Percentiles rank a stretch among this genome's conserved stretches.
Evolutionary conservation across 179 eudicot species (phyloP).

Genomic region (Spergularia azorica): DNA sequence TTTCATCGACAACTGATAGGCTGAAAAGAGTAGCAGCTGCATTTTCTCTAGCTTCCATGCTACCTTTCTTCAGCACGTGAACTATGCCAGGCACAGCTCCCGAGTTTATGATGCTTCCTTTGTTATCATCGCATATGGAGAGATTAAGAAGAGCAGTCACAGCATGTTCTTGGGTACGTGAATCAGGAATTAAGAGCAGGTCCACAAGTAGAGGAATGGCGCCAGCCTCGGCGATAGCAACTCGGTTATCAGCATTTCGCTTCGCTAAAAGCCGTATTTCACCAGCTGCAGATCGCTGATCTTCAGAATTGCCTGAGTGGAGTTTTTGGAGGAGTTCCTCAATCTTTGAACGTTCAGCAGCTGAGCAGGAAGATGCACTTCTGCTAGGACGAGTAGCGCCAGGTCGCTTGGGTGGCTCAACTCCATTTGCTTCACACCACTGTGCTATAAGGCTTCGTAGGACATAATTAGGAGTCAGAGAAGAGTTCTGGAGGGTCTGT

Average conservation of each 20-base stretch:
- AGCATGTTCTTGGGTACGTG: slow-evolving; percentile 90
- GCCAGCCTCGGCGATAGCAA: slow-evolving; percentile 88
- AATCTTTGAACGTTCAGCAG: slow-evolving; percentile 65
- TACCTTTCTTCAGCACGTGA: slow-evolving; percentile 74
- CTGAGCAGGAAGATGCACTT: slow-evolving; percentile 56
- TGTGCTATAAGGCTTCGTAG: slow-evolving; percentile 91
- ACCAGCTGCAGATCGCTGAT: slow-evolving; percentile 74
- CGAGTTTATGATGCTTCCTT: slow-evolving; percentile 64
- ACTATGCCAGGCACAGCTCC: slow-evolving; percentile 91
- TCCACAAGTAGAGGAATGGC: slow-evolving; percentile 81
- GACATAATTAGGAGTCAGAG: slow-evolving; percentile 82
- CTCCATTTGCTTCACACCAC: slow-evolving; percentile 92
- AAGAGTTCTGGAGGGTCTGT: slow-evolving; percentile 62
- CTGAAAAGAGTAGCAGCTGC: slow-evolving; percentile 96
- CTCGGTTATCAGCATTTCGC: slow-evolving; percentile 83
- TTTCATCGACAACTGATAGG: slow-evolving; percentile 87
- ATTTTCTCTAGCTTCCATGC: slow-evolving; percentile 96
- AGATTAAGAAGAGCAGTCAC: slow-evolving; percentile 95
- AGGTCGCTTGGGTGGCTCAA: slow-evolving; percentile 76
- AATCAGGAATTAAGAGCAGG: slow-evolving; percentile 61
- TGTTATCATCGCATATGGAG: slow-evolving; percentile 89
- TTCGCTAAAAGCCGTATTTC: slow-evolving; percentile 92
- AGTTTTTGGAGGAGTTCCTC: slow-evolving; percentile 64
- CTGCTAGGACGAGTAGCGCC: slow-evolving; percentile 39
- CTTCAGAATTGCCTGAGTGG: slow-evolving; percentile 58